Base-by-base conservation (phyloP, 345 rosid species). In the Boechera stricta region DNA sequence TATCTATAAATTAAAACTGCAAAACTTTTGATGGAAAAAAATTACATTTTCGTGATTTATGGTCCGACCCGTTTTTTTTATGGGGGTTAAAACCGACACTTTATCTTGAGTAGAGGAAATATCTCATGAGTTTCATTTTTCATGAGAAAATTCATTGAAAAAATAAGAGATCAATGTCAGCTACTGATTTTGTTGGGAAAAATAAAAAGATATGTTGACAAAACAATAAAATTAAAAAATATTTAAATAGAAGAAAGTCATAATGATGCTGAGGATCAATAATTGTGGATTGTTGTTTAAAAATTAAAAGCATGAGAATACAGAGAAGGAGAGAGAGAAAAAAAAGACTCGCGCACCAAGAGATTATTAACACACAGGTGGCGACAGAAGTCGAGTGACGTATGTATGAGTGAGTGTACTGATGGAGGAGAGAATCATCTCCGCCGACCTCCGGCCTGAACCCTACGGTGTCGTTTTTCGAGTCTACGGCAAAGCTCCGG, bases 381-480 rank as follows among this genome's bases (percentile, higher is more conserved):
- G 75, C 10, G 36, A 71, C 45, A 59, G 38, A 45, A 54, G 63
- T 26, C 38, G 35, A 48, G 49, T 76, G 75, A 76, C 70, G 80
- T 69, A 42, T 52, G 56, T 31, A 36, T n/a, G 10, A 49, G 53
- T n/a, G 10, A 38, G 53, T 38, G 53, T 38, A 52, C 48, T 41
- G 18, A 64, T 39, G 74, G 69, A 39, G 69, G 79, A 60, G 79
- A 29, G 62, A 60, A 76, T 42, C 79, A 61, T 69, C 70, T 52
- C 70, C 70, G 80, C 80, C 80, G 70, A 58, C 80, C 75, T 42
- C 75, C 47, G 47, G 24, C 69, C 74, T 63, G 12, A 65, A 6
- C 58, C 48, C 75, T 76, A 76, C 75, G 57, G 49, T 39, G 70
- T 76, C 74, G 70, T 32, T 76, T 75, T 16, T 51, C 44, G 61